Conservation (phyloP, 169 alveolate species). For the Perkinsus chesapeaki region DNA sequence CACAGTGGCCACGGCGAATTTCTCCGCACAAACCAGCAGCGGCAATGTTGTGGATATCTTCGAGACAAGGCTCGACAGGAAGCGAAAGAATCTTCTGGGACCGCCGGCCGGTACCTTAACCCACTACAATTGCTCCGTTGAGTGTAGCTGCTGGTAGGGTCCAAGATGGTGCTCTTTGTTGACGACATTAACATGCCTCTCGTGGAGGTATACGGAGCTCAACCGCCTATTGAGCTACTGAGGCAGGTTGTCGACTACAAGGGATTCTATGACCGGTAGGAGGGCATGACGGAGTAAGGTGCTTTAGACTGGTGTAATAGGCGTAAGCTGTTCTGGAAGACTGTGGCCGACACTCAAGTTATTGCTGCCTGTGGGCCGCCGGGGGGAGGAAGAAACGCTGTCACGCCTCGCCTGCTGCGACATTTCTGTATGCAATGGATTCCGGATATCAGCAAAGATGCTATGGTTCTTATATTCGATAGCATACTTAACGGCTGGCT, state of each 20-base stretch:
- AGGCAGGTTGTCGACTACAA: conserved; percentile 81
- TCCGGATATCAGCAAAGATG: conserved; percentile 59
- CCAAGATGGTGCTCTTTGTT: conserved; percentile 77
- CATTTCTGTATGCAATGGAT: conserved; percentile 79
- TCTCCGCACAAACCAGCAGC: conserved; percentile 80
- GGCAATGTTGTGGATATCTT: conserved; percentile 72
- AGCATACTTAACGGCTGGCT: conserved; percentile 75
- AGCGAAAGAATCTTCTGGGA: conserved; percentile 74
- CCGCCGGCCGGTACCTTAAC: conserved; percentile 70
- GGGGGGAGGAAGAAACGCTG: conserved; percentile 81
- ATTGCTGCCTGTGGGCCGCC: conserved; percentile 82
- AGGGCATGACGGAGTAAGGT: not conserved
- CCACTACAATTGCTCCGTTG: not conserved
- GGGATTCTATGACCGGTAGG: conserved; percentile 75
- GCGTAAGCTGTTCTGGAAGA: conserved; percentile 53
- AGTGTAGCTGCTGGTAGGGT: not conserved
- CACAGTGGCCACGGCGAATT: conserved; percentile 63
- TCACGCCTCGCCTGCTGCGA: conserved; percentile 73
- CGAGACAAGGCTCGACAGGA: conserved; percentile 63
- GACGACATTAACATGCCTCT: conserved; percentile 86
- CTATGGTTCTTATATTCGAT: conserved; percentile 74
- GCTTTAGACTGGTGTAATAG: not conserved
- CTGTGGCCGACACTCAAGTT: conserved; percentile 59
- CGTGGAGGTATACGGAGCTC: conserved; percentile 76
- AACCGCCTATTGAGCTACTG: conserved; percentile 82